Conservation (phyloP, 768 basidiomycete genomes). For the Mycena latifolia region DNA sequence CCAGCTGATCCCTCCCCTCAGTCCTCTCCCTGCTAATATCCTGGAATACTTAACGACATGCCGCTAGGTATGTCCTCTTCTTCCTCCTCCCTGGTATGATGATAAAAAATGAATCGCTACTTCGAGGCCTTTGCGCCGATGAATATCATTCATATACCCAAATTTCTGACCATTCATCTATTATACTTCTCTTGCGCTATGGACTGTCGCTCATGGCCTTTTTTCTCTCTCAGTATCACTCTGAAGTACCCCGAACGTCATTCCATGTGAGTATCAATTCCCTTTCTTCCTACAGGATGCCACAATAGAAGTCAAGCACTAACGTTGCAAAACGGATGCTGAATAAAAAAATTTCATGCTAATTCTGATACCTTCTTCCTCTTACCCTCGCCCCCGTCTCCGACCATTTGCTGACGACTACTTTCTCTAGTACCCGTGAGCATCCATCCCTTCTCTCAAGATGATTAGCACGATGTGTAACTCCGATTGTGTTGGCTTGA, state of each 20-base stretch:
- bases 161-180: slow-evolving; percentile 76
- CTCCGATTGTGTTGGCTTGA: slow-evolving; percentile 36
- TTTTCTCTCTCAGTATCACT: slow-evolving; percentile 23
- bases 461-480: slow-evolving; percentile 44
- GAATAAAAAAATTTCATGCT: slow-evolving; percentile 83
- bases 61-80: slow-evolving; percentile 48
- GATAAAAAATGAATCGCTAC: slow-evolving; percentile 89
- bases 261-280: slow-evolving; percentile 45
- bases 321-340: slow-evolving; percentile 77
- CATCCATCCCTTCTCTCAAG: slow-evolving; percentile 19
- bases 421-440: slow-evolving; percentile 18
- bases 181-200: slow-evolving; percentile 19
- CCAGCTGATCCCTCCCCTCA: too few species aligned
- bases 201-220: slow-evolving; percentile 27
- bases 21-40: too few species aligned
- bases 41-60: too few species aligned
- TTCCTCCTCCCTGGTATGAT: slow-evolving; percentile 57
- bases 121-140: slow-evolving; percentile 79
- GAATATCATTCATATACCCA: slow-evolving; percentile 86
- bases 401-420: slow-evolving; percentile 36
- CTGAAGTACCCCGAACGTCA: neutral
- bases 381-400: neutral
- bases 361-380: slow-evolving; percentile 72
- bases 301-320: slow-evolving; percentile 94
- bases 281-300: slow-evolving; percentile 53